These are phyloP conservation scores for Lomentospora prolificans DNA, from an alignment of 2,329 filamentous ascomycete genomes.

Conservation along the genomic window DNA sequence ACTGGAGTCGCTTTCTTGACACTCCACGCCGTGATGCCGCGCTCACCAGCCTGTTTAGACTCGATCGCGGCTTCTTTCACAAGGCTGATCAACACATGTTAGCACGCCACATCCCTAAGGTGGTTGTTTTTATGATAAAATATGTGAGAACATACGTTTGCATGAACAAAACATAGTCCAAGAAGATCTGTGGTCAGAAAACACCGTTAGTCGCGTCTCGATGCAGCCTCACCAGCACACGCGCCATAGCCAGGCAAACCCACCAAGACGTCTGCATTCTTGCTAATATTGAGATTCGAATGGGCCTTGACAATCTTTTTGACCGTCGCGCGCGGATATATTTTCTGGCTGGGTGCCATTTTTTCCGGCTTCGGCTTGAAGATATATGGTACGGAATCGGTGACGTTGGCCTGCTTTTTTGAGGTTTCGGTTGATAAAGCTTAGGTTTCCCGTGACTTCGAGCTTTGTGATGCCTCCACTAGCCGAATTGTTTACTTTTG, in stretches of 20 bases:
- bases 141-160: constrained; percentile 34
- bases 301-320: constrained; percentile 89
- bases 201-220: constrained; percentile 17
- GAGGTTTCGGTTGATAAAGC: too few species aligned
- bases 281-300: constrained; percentile 68
- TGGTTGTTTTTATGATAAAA: neutral
- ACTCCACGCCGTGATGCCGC: constrained; percentile 62
- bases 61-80: constrained; percentile 72
- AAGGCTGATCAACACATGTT: constrained; percentile 37
- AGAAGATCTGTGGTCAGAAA: constrained; percentile 54
- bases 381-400: too few species aligned
- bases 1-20: constrained; percentile 71
- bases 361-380: neutral
- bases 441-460: too few species aligned
- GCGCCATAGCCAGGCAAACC: neutral
- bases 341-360: constrained; percentile 58
- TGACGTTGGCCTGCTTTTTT: neutral
- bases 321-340: constrained; percentile 75
- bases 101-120: neutral
- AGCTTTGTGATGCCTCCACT: neutral
- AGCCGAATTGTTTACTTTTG: neutral
- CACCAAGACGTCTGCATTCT: constrained; percentile 78
- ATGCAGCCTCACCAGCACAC: constrained; percentile 11
- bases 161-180: constrained; percentile 80
- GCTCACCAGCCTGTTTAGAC: constrained; percentile 64